Evolutionary conservation across 768 basidiomycete species (phyloP), one percentile per base, ranked within the genome.

Genomic region (Tremella fuciformis): DNA sequence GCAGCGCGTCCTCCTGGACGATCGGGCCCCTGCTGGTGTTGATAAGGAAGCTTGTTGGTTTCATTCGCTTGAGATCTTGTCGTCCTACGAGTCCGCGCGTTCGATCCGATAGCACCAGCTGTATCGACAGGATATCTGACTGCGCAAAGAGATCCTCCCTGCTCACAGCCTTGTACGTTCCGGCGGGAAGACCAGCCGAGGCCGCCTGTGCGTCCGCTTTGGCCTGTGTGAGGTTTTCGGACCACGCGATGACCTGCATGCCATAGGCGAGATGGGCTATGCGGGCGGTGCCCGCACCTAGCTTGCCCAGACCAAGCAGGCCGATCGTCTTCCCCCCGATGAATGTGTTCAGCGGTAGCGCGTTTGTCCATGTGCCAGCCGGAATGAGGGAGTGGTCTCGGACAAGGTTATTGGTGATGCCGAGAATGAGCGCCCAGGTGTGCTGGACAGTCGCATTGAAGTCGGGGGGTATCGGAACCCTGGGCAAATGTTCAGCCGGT

Each of bases 11-110:
- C 63, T 86, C 86, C 54, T 87, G 83, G 3, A 88, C 81, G 18
- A 88, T 69, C 1, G 84, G 84, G 0, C 87, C 86, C 54, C 86
- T 75, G 1, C 83, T 83, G 0, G 86, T 86, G 66, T 87, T 88
- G 67, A 87, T 81, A 55, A 87, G 78, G 65, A 84, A 80, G 0
- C 85, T 81, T 2, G 82, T 79, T 0, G 80, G 76, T 67, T 85
- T 85, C 82, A 88, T 80, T 21, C 19, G 19, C n/a, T 25, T 51
- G 19, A 83, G 25, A 8, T 63, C 57, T 11, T 38, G 40, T 19
- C 8, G 24, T 6, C 46, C 39, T 2, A 63, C 54, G 11, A 63
- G 24, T 16, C 62, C 62, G 24, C 39, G 50, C 13, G 62, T 50
- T 18, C 53, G 19, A 2, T 58, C 62, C 16, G 57, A 55, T 1